Evolutionary conservation across 129 eudicot genomes (phyloP), one percentile per base, ranked within the genome.

Genomic region (Heracleum sosnowskyi): DNA sequence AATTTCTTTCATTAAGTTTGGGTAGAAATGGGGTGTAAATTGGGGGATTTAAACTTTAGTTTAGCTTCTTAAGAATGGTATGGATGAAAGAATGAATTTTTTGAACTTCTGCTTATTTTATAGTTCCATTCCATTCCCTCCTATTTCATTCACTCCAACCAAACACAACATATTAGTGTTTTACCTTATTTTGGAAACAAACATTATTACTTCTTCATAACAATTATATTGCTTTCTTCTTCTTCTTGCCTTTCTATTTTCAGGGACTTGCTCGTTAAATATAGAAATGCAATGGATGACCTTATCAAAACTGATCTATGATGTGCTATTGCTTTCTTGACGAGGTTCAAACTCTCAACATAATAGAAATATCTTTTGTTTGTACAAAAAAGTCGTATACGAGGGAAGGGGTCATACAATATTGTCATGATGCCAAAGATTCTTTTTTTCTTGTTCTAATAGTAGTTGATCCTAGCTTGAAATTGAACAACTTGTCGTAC

Each of bases 181-280:
- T 9, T 41, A 8, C 31, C 10, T 28, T 37, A 3, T 47, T 47
- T 4, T 15, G 0, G 29, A 66, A 53, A 39, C 28, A 16, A 37
- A n/a, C 28, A 45, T 64, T 26, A 28, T 66, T 44, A 81, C 33
- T 31, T 46, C 46, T n/a, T 78, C 36, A 80, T 66, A 51, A 68
- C 77, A 33, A 0, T 31, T 79, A 5, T 28, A 62, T 73, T 60
- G 68, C 31, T n/a, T 57, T 57, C 11, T 57, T 55, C 29, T 57
- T 60, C 68, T n/a, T 60, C 15, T 26, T n/a, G 34, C 45, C 31
- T 79, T 35, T 75, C 63, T 57, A 47, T 69, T 76, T 72, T 18
- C 79, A 95, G 98, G 91, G 98, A 91, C 73, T 86, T 91, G 85
- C 83, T 90, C 39, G 83, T 90, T 5, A 88, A 77, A 78, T 95